These are phyloP conservation scores for Ophiostoma himal-ulmi DNA, from an alignment of 2,329 filamentous ascomycete species.

Conservation along the genomic window DNA sequence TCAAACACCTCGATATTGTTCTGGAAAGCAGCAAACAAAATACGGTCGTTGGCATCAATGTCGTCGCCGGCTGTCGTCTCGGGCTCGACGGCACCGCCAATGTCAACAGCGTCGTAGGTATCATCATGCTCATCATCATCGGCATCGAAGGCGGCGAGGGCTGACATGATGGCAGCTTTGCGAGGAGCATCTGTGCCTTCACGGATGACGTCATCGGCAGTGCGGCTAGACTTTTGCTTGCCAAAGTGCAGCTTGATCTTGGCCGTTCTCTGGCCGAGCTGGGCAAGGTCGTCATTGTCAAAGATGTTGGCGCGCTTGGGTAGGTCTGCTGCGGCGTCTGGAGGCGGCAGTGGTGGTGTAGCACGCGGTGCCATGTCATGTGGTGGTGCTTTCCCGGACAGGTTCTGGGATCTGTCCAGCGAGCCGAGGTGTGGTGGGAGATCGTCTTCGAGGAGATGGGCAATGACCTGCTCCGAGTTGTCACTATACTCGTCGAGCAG, in stretches of 20 bases:
- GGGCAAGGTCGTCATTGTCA: constrained; percentile 74
- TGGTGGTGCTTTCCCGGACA: constrained; percentile 39
- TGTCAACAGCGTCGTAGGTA: constrained; percentile 88
- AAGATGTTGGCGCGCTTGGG: constrained; percentile 62
- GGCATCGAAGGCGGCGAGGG: constrained; percentile 80
- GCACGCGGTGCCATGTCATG: constrained; percentile 49
- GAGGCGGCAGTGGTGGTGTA: constrained; percentile 46
- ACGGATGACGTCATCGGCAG: constrained; percentile 65
- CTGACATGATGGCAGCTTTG: constrained; percentile 83
- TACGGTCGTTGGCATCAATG: constrained; percentile 40
- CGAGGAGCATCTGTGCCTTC: constrained; percentile 56
- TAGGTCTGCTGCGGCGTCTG: not conserved
- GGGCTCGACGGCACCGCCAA: constrained; percentile 79
- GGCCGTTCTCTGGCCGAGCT: constrained; percentile 50
- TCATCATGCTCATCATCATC: constrained; percentile 97
- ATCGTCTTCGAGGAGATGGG: constrained; percentile 72
- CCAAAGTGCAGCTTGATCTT: constrained; percentile 68
- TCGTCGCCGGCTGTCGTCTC: constrained; percentile 59
- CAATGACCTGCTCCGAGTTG: constrained; percentile 70
- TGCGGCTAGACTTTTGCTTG: constrained; percentile 57
- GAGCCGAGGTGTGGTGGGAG: constrained; percentile 62
- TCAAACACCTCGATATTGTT: constrained; percentile 56
- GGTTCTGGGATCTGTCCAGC: constrained; percentile 58
- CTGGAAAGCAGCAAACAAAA: constrained; percentile 67
- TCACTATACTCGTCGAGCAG: constrained; percentile 75